phyloP scores from a whole-genome alignment of 2,329 filamentous ascomycete genomes.

The Stemphylium lycopersici region DNA sequence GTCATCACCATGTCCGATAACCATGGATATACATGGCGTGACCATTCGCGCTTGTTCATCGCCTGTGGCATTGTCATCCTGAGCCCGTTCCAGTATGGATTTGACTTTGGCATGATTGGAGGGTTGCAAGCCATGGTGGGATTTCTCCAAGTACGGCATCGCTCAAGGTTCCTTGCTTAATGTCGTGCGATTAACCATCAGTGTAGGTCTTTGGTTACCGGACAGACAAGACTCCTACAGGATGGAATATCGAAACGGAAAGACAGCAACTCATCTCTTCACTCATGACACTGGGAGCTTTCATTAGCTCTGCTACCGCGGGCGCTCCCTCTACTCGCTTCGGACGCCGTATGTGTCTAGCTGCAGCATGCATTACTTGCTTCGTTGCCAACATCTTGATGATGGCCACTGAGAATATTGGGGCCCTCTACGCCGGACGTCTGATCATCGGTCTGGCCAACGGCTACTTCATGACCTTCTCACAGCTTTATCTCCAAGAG shows the following conservation, averaged over 20 bases:
- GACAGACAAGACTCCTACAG: slow-evolving; percentile 40
- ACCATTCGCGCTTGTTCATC: slow-evolving; percentile 54
- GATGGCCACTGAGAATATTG: slow-evolving; percentile 62
- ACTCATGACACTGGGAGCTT: slow-evolving; percentile 55
- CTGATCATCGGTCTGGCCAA: slow-evolving; percentile 63
- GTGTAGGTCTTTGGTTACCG: slow-evolving; percentile 39
- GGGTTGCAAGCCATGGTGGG: slow-evolving; percentile 59
- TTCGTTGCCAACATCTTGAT: slow-evolving; percentile 62
- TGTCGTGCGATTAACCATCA: not conserved
- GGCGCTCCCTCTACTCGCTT: slow-evolving; percentile 50
- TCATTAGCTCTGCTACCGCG: slow-evolving; percentile 50
- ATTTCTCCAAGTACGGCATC: slow-evolving; percentile 51
- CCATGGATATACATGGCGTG: slow-evolving; percentile 37
- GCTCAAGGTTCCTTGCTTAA: no score
- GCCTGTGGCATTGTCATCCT: slow-evolving; percentile 57
- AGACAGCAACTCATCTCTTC: slow-evolving; percentile 55
- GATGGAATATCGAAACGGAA: slow-evolving; percentile 52
- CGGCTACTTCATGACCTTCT: slow-evolving; percentile 63
- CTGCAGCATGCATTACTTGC: slow-evolving; percentile 57
- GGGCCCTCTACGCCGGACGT: slow-evolving; percentile 61
- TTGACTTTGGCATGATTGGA: slow-evolving; percentile 60
- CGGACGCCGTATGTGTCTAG: slow-evolving; percentile 55
- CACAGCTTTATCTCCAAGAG: slow-evolving; percentile 59
- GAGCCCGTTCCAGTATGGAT: slow-evolving; percentile 61
- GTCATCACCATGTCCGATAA: slow-evolving; percentile 25